Base-by-base conservation (phyloP, 2,329 filamentous ascomycete species). In the Colletotrichum noveboracense region DNA sequence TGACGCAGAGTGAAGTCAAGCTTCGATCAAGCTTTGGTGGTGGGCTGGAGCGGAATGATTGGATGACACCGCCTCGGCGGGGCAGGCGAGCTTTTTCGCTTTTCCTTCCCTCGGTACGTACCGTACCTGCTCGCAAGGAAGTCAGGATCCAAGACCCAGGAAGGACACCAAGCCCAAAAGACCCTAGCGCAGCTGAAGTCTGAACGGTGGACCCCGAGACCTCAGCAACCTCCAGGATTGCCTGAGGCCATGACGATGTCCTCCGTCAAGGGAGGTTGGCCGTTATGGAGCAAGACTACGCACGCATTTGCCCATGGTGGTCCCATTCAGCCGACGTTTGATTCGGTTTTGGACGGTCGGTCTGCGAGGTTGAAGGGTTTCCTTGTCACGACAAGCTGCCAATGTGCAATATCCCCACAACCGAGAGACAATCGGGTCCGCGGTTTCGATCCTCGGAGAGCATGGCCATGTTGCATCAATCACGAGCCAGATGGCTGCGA, bases 11-110 rank as follows among this genome's bases (percentile, higher is more conserved):
- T 64, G 58, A 60, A 69, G 74, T 74, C 70, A 76, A 76, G 74
- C 64, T 70, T 76, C 74, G 64, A 73, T 76, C 74, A 73, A 76
- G 74, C 74, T 76, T 76, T 73, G 67, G 58, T 65, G 58, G 70
- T 38, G 43, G 64, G 21, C 38, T 74, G 58, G 48, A 60, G n/a
- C 13, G 7, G n/a, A n/a, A 18, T 65, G 43, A 74, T 76, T 76
- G 74, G 74, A 76, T 12, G 74, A 52, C 34, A 18, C 24, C 4
- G 32, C 43, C 43, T 32, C 3, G 36, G 21, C 24, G 72, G 72
- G 61, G 60, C 60, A 28, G 38, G n/a, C 43, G 43, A 52, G 43
- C 43, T 52, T 52, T 52, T 52, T 52, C 7, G 43, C 43, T 21
- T 52, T 52, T 10, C 43, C 10, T 52, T 52, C 43, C 43, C 6